Evolutionary conservation across 257 asterid genomes (phyloP).

Genomic region (Paulownia fortunei): DNA sequence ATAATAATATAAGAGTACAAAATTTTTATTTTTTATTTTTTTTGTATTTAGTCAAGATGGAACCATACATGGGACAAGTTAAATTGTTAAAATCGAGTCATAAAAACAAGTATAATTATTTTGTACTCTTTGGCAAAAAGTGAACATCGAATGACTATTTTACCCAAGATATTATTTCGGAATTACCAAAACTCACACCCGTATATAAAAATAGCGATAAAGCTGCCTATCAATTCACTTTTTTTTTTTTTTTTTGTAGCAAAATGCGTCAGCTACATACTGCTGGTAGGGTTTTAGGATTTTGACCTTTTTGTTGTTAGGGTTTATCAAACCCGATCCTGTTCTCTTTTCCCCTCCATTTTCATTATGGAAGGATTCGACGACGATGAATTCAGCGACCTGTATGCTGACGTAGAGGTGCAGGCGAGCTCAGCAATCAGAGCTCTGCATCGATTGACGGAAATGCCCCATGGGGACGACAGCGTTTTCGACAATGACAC

Average conservation of each 20-base stretch:
- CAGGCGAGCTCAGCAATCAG: slow-evolving; percentile 60
- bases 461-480: slow-evolving; percentile 23
- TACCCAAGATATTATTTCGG: background rate
- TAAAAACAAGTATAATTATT: too few relatives aligned
- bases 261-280: slow-evolving; percentile 20
- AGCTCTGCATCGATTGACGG: slow-evolving; percentile 35
- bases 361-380: slow-evolving; percentile 44
- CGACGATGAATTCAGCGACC: slow-evolving; percentile 66
- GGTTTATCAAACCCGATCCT: slow-evolving; percentile 25
- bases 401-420: slow-evolving; percentile 65
- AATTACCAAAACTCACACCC: background rate
- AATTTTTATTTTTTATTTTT: background rate
- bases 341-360: background rate
- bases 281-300: slow-evolving; percentile 34
- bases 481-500: slow-evolving; percentile 9
- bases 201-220: background rate
- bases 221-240: slow-evolving; percentile 10
- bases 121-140: too few relatives aligned
- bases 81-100: too few relatives aligned
- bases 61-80: too few relatives aligned
- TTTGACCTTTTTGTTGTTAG: background rate
- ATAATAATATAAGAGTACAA: background rate
- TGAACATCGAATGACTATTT: background rate
- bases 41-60: too few relatives aligned
- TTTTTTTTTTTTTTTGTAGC: background rate